Percentiles rank a stretch among this genome's conserved stretches.
These are phyloP conservation scores for Xylariaceae sp. DNA, from an alignment of 2,329 filamentous ascomycete genomes.

Conservation along the genomic window DNA sequence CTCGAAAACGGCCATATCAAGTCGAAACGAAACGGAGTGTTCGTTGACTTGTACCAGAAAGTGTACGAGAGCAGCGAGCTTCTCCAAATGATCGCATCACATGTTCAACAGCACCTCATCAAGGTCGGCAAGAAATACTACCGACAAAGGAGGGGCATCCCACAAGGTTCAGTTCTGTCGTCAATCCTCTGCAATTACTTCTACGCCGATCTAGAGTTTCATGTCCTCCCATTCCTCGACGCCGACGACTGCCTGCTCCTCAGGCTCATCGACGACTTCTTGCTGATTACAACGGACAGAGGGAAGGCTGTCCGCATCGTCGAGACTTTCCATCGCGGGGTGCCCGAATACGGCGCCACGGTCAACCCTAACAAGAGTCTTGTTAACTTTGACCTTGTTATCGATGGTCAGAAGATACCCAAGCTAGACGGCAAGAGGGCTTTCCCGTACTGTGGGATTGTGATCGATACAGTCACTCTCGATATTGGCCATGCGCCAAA, in stretches of 20 bases:
- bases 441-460: constrained; percentile 88
- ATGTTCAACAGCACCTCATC: constrained; percentile 80
- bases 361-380: constrained; percentile 76
- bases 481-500: constrained; percentile 57
- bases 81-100: constrained; percentile 66
- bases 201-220: constrained; percentile 78
- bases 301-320: constrained; percentile 68
- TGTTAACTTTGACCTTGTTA: constrained; percentile 68
- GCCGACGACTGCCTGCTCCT: constrained; percentile 60
- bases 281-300: constrained; percentile 71
- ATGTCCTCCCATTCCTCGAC: constrained; percentile 62
- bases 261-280: constrained; percentile 85
- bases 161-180: constrained; percentile 86
- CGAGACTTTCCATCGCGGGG: constrained; percentile 70
- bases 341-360: constrained; percentile 72
- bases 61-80: constrained; percentile 54
- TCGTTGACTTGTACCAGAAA: constrained; percentile 63
- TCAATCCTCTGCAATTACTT: constrained; percentile 91
- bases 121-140: constrained; percentile 86
- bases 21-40: constrained; percentile 63
- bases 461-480: constrained; percentile 69
- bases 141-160: constrained; percentile 81
- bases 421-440: constrained; percentile 34
- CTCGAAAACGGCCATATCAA: constrained; percentile 37
- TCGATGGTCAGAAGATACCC: constrained; percentile 49